phyloP scores from a whole-genome alignment of 2,329 filamentous ascomycete species.

The Claviceps monticola region DNA sequence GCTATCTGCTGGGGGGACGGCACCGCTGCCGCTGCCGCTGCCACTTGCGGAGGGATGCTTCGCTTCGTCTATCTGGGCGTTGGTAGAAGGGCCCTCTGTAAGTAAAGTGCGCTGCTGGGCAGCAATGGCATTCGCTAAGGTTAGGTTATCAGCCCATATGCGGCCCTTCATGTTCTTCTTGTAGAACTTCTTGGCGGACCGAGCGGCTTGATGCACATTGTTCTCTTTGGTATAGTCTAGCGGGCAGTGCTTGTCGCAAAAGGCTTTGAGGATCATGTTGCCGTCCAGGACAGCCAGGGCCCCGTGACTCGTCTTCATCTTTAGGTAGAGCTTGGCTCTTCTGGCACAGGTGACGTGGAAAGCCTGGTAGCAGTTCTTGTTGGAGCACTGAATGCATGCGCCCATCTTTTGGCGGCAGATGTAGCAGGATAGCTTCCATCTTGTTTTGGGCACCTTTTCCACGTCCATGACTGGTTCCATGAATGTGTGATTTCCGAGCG shows the following conservation, averaged over 20 bases:
- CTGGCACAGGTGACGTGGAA: slow-evolving; percentile 96
- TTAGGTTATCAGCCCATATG: slow-evolving; percentile 85
- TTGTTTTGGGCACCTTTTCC: slow-evolving; percentile 86
- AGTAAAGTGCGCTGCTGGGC: slow-evolving; percentile 51
- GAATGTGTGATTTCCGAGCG: slow-evolving; percentile 86
- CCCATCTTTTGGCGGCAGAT: slow-evolving; percentile 97
- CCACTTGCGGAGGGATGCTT: slow-evolving; percentile 49
- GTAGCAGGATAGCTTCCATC: slow-evolving; percentile 91
- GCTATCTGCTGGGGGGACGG: slow-evolving; percentile 36
- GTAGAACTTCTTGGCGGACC: slow-evolving; percentile 79
- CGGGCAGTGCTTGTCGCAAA: slow-evolving; percentile 91
- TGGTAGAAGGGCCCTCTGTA: slow-evolving; percentile 51
- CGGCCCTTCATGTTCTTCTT: slow-evolving; percentile 76
- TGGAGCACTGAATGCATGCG: slow-evolving; percentile 94
- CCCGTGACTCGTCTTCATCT: slow-evolving; percentile 89
- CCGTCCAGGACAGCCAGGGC: slow-evolving; percentile 65
- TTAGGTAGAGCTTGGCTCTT: slow-evolving; percentile 72
- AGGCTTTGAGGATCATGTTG: slow-evolving; percentile 75
- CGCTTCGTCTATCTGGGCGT: slow-evolving; percentile 73
- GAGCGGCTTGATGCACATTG: slow-evolving; percentile 64
- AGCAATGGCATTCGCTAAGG: slow-evolving; percentile 68
- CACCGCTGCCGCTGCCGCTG: neutral
- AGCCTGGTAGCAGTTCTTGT: slow-evolving; percentile 92
- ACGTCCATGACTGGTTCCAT: slow-evolving; percentile 98
- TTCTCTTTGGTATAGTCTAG: slow-evolving; percentile 79